These are phyloP conservation scores for Epichloe uncinata DNA, from an alignment of 2,329 filamentous ascomycete species.

Conservation along the genomic window DNA sequence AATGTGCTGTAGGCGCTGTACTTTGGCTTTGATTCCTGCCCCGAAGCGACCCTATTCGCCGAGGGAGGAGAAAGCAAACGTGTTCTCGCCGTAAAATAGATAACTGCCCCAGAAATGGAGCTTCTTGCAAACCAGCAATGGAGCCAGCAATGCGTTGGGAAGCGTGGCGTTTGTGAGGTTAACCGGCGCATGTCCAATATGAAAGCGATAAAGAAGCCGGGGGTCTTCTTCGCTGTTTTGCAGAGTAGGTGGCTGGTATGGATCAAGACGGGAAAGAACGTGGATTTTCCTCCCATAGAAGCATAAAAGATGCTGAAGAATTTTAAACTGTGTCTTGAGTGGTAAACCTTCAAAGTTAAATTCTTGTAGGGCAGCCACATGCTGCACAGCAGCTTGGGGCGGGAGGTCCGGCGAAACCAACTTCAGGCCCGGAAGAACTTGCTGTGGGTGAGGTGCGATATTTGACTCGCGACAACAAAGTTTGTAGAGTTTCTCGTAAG, in stretches of 20 bases:
- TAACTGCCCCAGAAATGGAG: slow-evolving; percentile 28
- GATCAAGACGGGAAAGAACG: slow-evolving; percentile 31
- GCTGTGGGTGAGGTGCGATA: slow-evolving; percentile 5
- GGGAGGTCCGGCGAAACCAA: neutral
- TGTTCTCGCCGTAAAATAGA: slow-evolving; percentile 35
- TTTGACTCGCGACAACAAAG: slow-evolving; percentile 12
- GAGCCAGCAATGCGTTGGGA: slow-evolving; percentile 23
- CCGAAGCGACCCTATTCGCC: slow-evolving; percentile 37
- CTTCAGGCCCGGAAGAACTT: slow-evolving; percentile 8
- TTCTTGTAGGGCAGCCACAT: neutral
- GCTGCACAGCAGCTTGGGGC: neutral
- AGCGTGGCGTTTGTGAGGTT: slow-evolving; percentile 20
- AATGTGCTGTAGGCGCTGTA: slow-evolving; percentile 30
- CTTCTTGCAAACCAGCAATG: slow-evolving; percentile 25
- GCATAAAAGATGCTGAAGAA: slow-evolving; percentile 25
- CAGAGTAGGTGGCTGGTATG: slow-evolving; percentile 10
- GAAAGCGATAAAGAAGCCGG: slow-evolving; percentile 25
- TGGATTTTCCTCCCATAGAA: slow-evolving; percentile 24
- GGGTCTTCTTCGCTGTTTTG: neutral
- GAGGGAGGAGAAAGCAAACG: slow-evolving; percentile 38
- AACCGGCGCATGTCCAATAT: slow-evolving; percentile 18
- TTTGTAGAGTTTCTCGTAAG: slow-evolving; percentile 8
- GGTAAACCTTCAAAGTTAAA: neutral
- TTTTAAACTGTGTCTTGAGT: slow-evolving; percentile 16
- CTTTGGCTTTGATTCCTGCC: slow-evolving; percentile 25